phyloP scores from a whole-genome alignment of 2,329 filamentous ascomycete species.

The Colletotrichum somersetense region DNA sequence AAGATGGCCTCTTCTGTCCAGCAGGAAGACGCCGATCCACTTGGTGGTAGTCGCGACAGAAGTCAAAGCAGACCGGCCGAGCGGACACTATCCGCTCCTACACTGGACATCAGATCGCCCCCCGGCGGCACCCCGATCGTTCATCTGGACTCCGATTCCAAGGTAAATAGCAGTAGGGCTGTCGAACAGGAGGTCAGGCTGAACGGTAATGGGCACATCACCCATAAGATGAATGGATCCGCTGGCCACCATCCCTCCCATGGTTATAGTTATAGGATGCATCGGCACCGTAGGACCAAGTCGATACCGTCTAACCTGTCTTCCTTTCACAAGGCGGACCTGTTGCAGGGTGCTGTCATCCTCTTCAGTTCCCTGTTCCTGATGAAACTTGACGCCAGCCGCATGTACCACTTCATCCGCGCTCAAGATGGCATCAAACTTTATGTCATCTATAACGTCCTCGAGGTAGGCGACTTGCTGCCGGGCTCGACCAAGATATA shows the following conservation, averaged over 20 bases:
- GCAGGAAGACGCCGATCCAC: slow-evolving; percentile 21
- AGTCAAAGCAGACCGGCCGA: slow-evolving; percentile 26
- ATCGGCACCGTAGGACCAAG: slow-evolving; percentile 79
- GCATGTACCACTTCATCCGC: slow-evolving; percentile 98
- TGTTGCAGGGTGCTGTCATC: slow-evolving; percentile 90
- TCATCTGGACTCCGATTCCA: slow-evolving; percentile 26
- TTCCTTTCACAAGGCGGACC: slow-evolving; percentile 93
- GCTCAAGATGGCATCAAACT: slow-evolving; percentile 97
- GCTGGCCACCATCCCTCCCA: slow-evolving; percentile 42
- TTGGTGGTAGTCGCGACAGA: slow-evolving; percentile 30
- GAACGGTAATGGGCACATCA: slow-evolving; percentile 35
- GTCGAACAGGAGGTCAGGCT: slow-evolving; percentile 23
- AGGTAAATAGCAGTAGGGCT: slow-evolving; percentile 47
- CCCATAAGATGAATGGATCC: slow-evolving; percentile 28
- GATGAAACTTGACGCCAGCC: slow-evolving; percentile 92
- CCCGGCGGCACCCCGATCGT: background rate
- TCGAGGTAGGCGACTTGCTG: slow-evolving; percentile 71
- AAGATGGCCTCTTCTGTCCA: slow-evolving; percentile 10
- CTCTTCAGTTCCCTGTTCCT: slow-evolving; percentile 86
- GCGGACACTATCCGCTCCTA: background rate
- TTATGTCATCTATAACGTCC: slow-evolving; percentile 98
- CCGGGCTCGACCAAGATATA: background rate
- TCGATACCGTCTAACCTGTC: slow-evolving; percentile 88
- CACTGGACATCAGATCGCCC: slow-evolving; percentile 1
- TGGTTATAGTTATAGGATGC: slow-evolving; percentile 45